Evolutionary conservation across 2,329 filamentous ascomycete species (phyloP), one percentile per base, ranked within the genome.

Genomic region (Penicillium hordei): DNA sequence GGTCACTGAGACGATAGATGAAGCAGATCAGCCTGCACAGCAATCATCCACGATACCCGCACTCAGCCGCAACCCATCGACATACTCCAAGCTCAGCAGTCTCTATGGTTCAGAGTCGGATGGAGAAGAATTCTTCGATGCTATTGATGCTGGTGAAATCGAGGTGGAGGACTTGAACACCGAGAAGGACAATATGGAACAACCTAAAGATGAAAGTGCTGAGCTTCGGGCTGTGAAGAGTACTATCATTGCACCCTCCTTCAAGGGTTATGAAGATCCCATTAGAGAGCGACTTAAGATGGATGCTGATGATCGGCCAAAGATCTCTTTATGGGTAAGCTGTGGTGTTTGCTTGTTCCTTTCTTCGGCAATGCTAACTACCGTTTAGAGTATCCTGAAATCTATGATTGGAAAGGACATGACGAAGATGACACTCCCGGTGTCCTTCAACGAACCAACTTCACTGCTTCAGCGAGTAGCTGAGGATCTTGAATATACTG

Each of bases 321-420:
- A 93, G 79, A 91, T 97, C 60, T 94, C 90, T 31, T 86, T 99
- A 43, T 99, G 94, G 94, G 93, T 96, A 84, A 77, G 89, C 63
- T 29, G 25, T 48, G 29, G 9, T 19, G 12, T 44, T 23, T 40
- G 25, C 12, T 33, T n/a, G n/a, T 12, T 52, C 4, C 7, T 34
- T 36, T 48, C 31, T 48, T 25, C 29, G 25, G 33, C 34, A 42
- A 33, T n/a, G 34, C 48, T 63, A 34, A 65, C 52, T 40, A 15
- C 17, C 52, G 10, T 49, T 39, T 63, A 97, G 93, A 89, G 89
- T 65, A 97, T 99, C 66, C 80, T 99, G 62, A 99, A 97, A 79
- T 97, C 93, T 23, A 97, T 99, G 94, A 96, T 99, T 76, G 94
- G 94, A 62, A 97, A 99, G 75, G 94, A 99, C 72, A 97, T 99